Evolutionary conservation across 805 yeast genomes (phyloP).

Genomic region (Sugiyamaella valdiviana): DNA sequence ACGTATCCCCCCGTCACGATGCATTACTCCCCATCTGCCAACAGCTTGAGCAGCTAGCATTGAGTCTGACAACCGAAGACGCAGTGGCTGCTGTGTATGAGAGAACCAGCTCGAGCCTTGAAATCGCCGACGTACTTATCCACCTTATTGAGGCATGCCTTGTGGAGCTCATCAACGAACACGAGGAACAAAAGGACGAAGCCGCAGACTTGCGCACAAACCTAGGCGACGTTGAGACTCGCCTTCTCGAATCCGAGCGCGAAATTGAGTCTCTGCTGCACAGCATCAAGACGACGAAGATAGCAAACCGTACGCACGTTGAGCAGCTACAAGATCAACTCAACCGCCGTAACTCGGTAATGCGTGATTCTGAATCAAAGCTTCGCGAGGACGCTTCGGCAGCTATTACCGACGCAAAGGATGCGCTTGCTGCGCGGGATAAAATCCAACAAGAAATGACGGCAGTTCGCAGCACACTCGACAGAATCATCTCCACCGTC

Average conservation of each 20-base stretch:
- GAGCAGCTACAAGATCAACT: background rate
- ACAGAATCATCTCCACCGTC: background rate
- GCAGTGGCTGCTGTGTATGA: background rate
- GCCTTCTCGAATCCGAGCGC: constrained; percentile 3
- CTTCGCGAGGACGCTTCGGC: background rate
- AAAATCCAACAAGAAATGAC: background rate
- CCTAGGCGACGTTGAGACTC: background rate
- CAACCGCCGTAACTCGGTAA: background rate
- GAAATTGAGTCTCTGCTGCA: constrained; percentile 3
- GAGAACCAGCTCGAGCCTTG: background rate
- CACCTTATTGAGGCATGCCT: background rate
- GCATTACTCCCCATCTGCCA: background rate
- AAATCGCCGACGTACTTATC: background rate
- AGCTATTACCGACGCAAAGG: background rate
- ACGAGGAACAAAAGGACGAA: background rate
- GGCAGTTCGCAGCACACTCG: background rate
- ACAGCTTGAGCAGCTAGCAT: background rate
- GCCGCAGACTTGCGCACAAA: background rate
- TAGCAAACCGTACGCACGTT: background rate
- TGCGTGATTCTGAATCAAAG: background rate
- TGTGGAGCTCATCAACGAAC: background rate
- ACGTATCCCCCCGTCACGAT: background rate
- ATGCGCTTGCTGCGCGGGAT: background rate
- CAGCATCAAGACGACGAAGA: background rate
- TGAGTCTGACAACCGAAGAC: background rate